These are phyloP conservation scores for Aspergillus sclerotiicarbonarius DNA, from an alignment of 495 filamentous ascomycete genomes.

Conservation along the genomic window DNA sequence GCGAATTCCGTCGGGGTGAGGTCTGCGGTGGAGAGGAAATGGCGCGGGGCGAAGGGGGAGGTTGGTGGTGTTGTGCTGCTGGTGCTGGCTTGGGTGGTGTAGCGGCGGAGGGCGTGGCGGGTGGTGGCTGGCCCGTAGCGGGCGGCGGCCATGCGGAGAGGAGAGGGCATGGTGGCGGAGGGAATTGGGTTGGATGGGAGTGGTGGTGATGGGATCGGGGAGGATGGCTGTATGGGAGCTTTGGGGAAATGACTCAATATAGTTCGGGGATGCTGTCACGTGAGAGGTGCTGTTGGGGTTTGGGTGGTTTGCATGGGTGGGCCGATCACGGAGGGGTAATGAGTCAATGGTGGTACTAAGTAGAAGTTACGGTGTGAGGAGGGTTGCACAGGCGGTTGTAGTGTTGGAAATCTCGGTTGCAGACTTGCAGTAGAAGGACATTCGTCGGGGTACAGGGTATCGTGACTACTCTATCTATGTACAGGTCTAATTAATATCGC, in stretches of 20 bases:
- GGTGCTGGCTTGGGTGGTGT: slow-evolving; percentile 36
- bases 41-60: slow-evolving; percentile 62
- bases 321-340: too few relatives aligned
- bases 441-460: neutral
- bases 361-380: too few relatives aligned
- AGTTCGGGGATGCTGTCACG: too few relatives aligned
- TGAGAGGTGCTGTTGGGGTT: too few relatives aligned
- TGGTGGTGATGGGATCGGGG: too few relatives aligned
- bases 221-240: too few relatives aligned
- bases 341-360: too few relatives aligned
- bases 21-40: slow-evolving; percentile 88
- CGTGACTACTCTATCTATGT: neutral
- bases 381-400: too few relatives aligned
- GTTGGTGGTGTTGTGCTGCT: slow-evolving; percentile 25
- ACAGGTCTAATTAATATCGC: slow-evolving; percentile 32
- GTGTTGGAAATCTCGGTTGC: too few relatives aligned
- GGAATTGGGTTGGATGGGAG: neutral
- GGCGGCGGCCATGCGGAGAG: slow-evolving; percentile 52
- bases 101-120: slow-evolving; percentile 32
- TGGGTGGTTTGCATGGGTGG: too few relatives aligned
- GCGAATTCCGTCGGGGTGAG: slow-evolving; percentile 76
- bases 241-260: too few relatives aligned
- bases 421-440: neutral
- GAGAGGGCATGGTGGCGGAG: slow-evolving; percentile 33
- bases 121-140: slow-evolving; percentile 24